A percentile compares a stretch with the other conserved stretches of the same genome.
Conservation (phyloP, 495 filamentous ascomycete species). For the Sabuloglossum arenarium region DNA sequence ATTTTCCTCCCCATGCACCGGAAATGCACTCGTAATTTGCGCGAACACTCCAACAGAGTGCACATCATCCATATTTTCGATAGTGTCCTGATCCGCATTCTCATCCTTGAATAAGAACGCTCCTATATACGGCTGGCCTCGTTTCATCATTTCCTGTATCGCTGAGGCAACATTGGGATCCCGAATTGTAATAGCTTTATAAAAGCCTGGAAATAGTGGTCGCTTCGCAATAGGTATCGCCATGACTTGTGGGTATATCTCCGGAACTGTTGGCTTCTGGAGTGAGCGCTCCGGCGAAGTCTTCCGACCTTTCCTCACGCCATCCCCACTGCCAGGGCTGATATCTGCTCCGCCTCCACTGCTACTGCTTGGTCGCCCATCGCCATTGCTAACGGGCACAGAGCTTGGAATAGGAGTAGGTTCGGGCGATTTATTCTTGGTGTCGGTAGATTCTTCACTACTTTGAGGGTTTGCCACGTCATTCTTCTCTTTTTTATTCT, state of each 20-base stretch:
- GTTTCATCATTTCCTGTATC: constrained; percentile 89
- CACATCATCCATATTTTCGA: constrained; percentile 71
- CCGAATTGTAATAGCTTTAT: constrained; percentile 91
- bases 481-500: constrained; percentile 14
- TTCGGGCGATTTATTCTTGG: constrained; percentile 19
- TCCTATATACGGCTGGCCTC: constrained; percentile 95
- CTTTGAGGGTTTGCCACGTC: constrained; percentile 17
- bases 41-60: constrained; percentile 94
- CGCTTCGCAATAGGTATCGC: constrained; percentile 94
- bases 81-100: constrained; percentile 73
- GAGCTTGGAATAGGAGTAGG: constrained; percentile 28
- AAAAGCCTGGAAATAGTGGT: constrained; percentile 92
- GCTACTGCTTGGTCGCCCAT: constrained; percentile 9
- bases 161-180: constrained; percentile 75
- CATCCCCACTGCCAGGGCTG: constrained; percentile 28
- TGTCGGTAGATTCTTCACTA: constrained; percentile 14
- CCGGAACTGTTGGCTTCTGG: constrained; percentile 72
- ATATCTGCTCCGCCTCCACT: constrained; percentile 26
- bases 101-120: constrained; percentile 96
- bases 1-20: constrained; percentile 54
- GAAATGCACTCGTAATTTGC: constrained; percentile 88
- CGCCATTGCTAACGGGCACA: constrained; percentile 14
- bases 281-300: constrained; percentile 46
- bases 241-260: constrained; percentile 96
- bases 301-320: constrained; percentile 35